Evolutionary conservation across 345 rosid genomes (phyloP).

Genomic region (Dipteronia dyeriana): DNA sequence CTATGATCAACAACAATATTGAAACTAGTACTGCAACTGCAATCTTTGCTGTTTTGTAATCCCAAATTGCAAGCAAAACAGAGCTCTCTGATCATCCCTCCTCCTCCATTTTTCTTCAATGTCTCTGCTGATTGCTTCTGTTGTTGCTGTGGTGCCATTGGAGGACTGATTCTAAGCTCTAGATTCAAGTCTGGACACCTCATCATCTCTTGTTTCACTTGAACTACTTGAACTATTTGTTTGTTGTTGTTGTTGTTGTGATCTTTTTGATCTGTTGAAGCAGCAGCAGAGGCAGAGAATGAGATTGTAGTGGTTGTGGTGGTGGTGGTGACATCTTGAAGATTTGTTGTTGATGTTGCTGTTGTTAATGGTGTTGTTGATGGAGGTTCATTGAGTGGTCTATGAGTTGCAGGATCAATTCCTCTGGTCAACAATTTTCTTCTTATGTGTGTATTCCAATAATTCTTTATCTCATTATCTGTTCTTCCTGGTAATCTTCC

Average conservation of each 20-base stretch:
- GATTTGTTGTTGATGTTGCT: constrained; percentile 8
- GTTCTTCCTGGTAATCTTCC: constrained; percentile 78
- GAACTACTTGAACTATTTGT: background rate
- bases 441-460: constrained; percentile 78
- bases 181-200: constrained; percentile 78
- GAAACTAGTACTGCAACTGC: constrained; percentile 29
- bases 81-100: background rate
- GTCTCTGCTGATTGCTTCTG: constrained; percentile 24
- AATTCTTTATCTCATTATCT: constrained; percentile 76
- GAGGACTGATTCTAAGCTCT: constrained; percentile 86
- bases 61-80: constrained; percentile 66
- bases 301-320: background rate
- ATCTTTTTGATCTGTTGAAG: constrained; percentile 12
- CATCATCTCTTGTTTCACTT: constrained; percentile 30
- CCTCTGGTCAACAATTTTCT: constrained; percentile 68
- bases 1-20: background rate
- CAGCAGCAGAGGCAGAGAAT: constrained; percentile 23
- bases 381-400: constrained; percentile 47
- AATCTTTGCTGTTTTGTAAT: constrained; percentile 50
- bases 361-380: constrained; percentile 9
- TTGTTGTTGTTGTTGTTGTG: background rate
- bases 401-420: constrained; percentile 65
- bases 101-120: too few species aligned
- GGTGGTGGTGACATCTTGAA: background rate
- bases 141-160: constrained; percentile 41